Evolutionary conservation across 1,284 basidiomycete species (phyloP), one percentile per base, ranked within the genome.

Genomic region (Sporisorium reilianum): DNA sequence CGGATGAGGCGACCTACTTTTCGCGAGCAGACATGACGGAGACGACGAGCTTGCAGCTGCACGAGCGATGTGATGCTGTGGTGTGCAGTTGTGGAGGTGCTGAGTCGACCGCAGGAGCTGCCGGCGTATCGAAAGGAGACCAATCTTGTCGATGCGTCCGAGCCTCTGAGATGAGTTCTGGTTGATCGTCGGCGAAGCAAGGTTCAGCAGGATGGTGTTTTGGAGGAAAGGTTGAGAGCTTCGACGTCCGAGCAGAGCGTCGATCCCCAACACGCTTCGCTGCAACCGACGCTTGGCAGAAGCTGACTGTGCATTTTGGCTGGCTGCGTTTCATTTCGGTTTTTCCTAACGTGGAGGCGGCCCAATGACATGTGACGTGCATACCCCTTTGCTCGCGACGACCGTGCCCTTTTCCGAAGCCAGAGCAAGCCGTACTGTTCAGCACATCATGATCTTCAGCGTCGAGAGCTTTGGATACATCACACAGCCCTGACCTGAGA

Each of bases 11-110:
- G 5, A 66, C 64, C 26, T 26, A 66, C 64, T 55, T 59, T 22
- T 69, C 61, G 41, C 66, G 66, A 52, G 66, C 66, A 51, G 66
- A 62, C 66, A 69, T 69, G 9, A 26, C 48, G 28, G 55, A 20
- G 20, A n/a, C 9, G 25, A 10, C 6, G 23, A 44, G 20, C 12
- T 22, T 34, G 42, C 53, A 25, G 14, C 20, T 34, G 18, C 18
- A 32, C 26, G 48, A 16, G 23, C 25, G 42, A 11, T 45, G 8
- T 7, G 42, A 25, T n/a, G 5, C 10, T 48, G 6, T 26, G 23
- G 7, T 26, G 22, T 22, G 25, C 50, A 3, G 38, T 30, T n/a
- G 26, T 20, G 28, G 16, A 48, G 28, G 16, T 26, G 42, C 11
- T 11, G 10, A 16, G 12, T 11, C 1, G 28, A 20, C 28, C 46